Base-by-base conservation (phyloP, 2,329 filamentous ascomycete species). In the Exophiala aquamarina region DNA sequence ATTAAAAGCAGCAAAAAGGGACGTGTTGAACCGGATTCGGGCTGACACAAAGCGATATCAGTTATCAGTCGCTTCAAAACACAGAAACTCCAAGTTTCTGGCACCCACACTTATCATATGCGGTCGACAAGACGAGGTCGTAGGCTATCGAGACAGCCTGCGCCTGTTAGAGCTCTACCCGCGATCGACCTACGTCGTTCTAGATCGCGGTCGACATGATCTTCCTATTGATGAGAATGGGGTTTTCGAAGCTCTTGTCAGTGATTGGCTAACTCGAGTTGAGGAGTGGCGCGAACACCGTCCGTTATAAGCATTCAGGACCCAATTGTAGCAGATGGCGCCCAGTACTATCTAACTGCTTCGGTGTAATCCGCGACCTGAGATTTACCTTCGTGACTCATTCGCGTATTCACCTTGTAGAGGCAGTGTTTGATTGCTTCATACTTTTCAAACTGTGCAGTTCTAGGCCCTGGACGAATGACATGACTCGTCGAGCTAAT, bases 141-240 rank as follows among this genome's bases (percentile, higher is more conserved):
- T 63, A 29, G 60, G 61, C 11, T 64, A 63, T 50, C 56, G 61
- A 47, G 61, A 63, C 34, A 61, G 58, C 28, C 48, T 63, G 39
- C 58, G 60, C 10, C 44, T 64, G 50, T 35, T 62, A 41, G 59
- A 61, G 42, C 55, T 59, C 10, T 64, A 64, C 14, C 23, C 21
- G 17, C 45, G 45, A 19, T 44, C 45, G 31, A 48, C 45, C 13
- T 44, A 20, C 53, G 47, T 50, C 41, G 54, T 63, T 44, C 33
- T 63, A 26, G 60, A 63, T 44, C 60, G 61, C 15, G 58, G 54
- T 19, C 57, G 36, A 18, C 61, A 63, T 56, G 60, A 52, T 2
- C 50, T 63, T 40, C 61, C 61, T 42, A 37, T 63, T 10, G 61
- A 62, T 52, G 59, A 63, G 46, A 57, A 31, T 32, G 36, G 53